phyloP scores from a whole-genome alignment of 2,329 filamentous ascomycete species.

The Pseudovirgaria hyperparasitica region DNA sequence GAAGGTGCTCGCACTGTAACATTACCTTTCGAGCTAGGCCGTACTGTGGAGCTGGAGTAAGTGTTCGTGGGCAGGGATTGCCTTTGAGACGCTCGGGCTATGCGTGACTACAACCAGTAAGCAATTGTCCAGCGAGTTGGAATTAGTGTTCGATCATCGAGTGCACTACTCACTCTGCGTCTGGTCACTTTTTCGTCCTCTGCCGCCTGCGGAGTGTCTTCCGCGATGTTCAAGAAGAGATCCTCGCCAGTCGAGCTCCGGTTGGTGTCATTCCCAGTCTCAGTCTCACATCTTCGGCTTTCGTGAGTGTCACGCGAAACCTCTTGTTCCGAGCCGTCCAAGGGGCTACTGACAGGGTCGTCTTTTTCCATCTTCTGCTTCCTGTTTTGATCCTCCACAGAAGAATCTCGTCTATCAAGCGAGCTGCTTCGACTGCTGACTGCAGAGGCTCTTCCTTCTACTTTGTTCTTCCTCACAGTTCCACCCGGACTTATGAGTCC shows the following conservation, averaged over 20 bases:
- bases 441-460: too few relatives aligned
- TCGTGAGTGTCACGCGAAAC: constrained; percentile 2
- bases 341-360: too few relatives aligned
- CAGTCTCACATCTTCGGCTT: constrained; percentile 6
- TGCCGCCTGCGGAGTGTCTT: constrained; percentile 18
- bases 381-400: too few relatives aligned
- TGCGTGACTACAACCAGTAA: constrained; percentile 20
- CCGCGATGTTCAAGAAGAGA: constrained; percentile 30
- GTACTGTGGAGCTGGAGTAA: constrained; percentile 14
- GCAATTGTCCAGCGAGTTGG: too few relatives aligned
- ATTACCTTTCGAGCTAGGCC: constrained; percentile 10
- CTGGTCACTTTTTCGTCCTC: constrained; percentile 18
- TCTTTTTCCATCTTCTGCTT: too few relatives aligned
- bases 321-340: too few relatives aligned
- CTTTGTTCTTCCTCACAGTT: too few relatives aligned
- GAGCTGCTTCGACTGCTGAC: too few relatives aligned
- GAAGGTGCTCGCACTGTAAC: too few relatives aligned
- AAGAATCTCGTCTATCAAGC: too few relatives aligned
- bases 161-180: constrained; percentile 20
- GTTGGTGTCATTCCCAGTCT: constrained; percentile 9
- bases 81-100: constrained; percentile 21
- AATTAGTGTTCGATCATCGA: too few relatives aligned
- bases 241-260: constrained; percentile 19
- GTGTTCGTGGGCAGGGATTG: constrained; percentile 20
- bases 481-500: constrained; percentile 14